A percentile compares a stretch with the other conserved stretches of the same genome.
These are phyloP conservation scores for Lachancea quebecensis DNA, from an alignment of 805 yeast species.

Conservation along the genomic window DNA sequence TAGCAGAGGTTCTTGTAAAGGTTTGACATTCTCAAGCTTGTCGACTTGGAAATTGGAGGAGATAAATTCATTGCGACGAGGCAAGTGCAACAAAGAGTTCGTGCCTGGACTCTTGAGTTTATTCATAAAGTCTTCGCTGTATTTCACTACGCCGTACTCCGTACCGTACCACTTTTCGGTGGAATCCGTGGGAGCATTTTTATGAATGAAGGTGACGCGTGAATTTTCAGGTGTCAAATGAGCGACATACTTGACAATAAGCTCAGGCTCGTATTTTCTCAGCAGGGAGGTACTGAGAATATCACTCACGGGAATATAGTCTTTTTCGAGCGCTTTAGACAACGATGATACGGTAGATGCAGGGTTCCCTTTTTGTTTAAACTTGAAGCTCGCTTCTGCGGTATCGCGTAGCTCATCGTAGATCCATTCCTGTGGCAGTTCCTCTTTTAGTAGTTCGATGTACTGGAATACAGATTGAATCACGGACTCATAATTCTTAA, in stretches of 20 bases:
- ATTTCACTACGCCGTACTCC: conserved; percentile 47
- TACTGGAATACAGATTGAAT: conserved; percentile 62
- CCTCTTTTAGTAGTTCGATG: conserved; percentile 48
- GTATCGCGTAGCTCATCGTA: conserved; percentile 69
- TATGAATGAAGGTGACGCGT: conserved; percentile 49
- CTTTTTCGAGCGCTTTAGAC: conserved; percentile 55
- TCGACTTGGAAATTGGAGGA: conserved; percentile 70
- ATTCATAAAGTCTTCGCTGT: conserved; percentile 36
- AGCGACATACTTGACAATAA: conserved; percentile 43
- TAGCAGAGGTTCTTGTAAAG: conserved; percentile 54
- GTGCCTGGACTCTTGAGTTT: conserved; percentile 29
- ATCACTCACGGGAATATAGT: conserved; percentile 53
- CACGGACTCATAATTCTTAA: conserved; percentile 55
- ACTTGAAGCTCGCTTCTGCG: conserved; percentile 65
- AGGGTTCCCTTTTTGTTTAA: conserved; percentile 69
- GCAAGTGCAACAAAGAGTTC: conserved; percentile 45
- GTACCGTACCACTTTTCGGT: conserved; percentile 91
- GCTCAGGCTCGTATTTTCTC: conserved; percentile 50
- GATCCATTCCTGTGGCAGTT: conserved; percentile 71
- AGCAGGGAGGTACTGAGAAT: conserved; percentile 52
- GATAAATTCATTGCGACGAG: conserved; percentile 70
- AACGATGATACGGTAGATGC: conserved; percentile 64
- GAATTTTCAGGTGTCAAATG: conserved; percentile 54
- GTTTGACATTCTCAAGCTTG: conserved; percentile 31
- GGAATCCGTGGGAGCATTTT: conserved; percentile 42